Percentiles rank a stretch among this genome's conserved stretches.
Evolutionary conservation across 1,139 yeast species (phyloP).

Genomic region (Yamadazyma mexicana): DNA sequence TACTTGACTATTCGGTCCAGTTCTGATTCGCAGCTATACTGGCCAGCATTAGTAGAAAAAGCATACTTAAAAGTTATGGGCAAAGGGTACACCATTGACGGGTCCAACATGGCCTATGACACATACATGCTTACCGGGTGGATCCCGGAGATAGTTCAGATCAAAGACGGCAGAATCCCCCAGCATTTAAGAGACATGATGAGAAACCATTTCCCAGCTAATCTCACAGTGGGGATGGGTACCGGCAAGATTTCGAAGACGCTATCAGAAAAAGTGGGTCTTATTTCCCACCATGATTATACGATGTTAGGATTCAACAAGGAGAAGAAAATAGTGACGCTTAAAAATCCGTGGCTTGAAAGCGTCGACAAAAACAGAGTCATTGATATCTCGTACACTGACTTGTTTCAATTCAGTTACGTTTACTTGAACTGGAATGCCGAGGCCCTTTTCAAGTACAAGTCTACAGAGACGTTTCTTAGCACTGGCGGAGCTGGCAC

Average conservation of each 20-base stretch:
- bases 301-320: slow-evolving; percentile 28
- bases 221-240: slow-evolving; percentile 56
- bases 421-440: slow-evolving; percentile 74
- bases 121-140: slow-evolving; percentile 67
- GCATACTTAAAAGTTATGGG: slow-evolving; percentile 69
- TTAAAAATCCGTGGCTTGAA: slow-evolving; percentile 37
- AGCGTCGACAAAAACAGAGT: slow-evolving; percentile 17
- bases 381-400: slow-evolving; percentile 19
- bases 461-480: slow-evolving; percentile 34
- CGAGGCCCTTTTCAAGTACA: slow-evolving; percentile 16
- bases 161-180: slow-evolving; percentile 30
- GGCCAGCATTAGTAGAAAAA: slow-evolving; percentile 80
- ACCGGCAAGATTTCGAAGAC: slow-evolving; percentile 53
- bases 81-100: slow-evolving; percentile 60
- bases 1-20: slow-evolving; percentile 39
- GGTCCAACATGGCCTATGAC: slow-evolving; percentile 82
- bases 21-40: slow-evolving; percentile 38
- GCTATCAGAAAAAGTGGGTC: slow-evolving; percentile 34
- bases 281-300: slow-evolving; percentile 72
- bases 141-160: slow-evolving; percentile 63
- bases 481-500: slow-evolving; percentile 1
- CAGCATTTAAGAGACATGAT: slow-evolving; percentile 32
- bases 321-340: slow-evolving; percentile 9
- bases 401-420: slow-evolving; percentile 50
- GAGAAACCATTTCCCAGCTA: not conserved